phyloP scores from a whole-genome alignment of 169 alveolate genomes.

The Plasmodium adleri region DNA sequence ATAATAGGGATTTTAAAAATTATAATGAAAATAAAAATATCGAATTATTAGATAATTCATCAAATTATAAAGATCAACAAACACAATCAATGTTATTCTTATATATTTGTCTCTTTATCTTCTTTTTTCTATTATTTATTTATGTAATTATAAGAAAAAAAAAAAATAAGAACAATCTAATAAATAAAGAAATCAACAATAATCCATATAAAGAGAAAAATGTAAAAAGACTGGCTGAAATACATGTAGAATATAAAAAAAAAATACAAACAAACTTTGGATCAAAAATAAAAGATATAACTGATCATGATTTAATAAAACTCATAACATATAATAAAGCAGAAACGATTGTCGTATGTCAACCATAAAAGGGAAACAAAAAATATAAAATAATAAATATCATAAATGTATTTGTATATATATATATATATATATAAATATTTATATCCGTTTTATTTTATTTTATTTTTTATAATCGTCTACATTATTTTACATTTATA shows the following conservation, averaged over 20 bases:
- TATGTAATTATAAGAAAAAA: constrained; percentile 10
- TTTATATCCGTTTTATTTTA: too few species aligned
- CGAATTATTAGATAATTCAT: too few species aligned
- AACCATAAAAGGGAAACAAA: constrained; percentile 5
- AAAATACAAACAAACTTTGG: constrained; percentile 65
- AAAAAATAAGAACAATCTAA: constrained; percentile 14
- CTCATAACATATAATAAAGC: constrained; percentile 57
- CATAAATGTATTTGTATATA: too few species aligned
- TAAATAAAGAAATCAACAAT: background rate
- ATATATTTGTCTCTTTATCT: too few species aligned
- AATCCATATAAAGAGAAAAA: background rate
- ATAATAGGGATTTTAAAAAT: too few species aligned
- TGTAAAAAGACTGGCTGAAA: constrained; percentile 43
- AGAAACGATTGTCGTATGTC: constrained; percentile 38
- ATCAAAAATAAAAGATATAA: constrained; percentile 58
- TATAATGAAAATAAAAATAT: too few species aligned
- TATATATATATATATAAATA: too few species aligned
- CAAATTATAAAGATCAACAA: too few species aligned
- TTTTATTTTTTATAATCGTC: too few species aligned
- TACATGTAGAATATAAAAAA: constrained; percentile 47
- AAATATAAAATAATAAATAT: too few species aligned
- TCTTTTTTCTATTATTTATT: background rate
- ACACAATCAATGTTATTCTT: too few species aligned
- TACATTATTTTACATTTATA: too few species aligned
- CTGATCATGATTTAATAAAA: constrained; percentile 58